These are phyloP conservation scores for Amborella trichopoda DNA, from an alignment of 164 flowering plant genomes.

Conservation along the genomic window DNA sequence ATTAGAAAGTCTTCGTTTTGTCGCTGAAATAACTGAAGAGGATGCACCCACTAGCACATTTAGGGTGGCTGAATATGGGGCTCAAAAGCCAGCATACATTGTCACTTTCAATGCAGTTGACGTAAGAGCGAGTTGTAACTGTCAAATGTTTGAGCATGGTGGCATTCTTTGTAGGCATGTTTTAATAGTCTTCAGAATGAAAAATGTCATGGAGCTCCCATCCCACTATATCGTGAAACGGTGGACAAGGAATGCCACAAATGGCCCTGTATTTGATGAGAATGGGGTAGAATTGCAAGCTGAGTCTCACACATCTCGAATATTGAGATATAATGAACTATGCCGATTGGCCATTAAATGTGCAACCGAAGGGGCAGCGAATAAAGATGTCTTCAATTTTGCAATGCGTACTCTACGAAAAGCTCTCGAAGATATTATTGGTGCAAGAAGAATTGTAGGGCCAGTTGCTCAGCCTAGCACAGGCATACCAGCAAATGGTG, in stretches of 20 bases:
- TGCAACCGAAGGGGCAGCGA: not conserved
- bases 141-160: conserved; percentile 41
- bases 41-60: conserved; percentile 30
- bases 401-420: not conserved
- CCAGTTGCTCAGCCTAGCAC: not conserved
- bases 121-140: conserved; percentile 40
- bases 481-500: not conserved
- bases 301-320: not conserved
- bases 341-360: not conserved
- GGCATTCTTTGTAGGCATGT: conserved; percentile 56
- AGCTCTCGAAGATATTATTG: not conserved
- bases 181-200: conserved; percentile 29
- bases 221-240: conserved; percentile 38
- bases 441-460: not conserved
- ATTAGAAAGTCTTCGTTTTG: not conserved
- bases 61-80: conserved; percentile 14
- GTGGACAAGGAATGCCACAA: conserved; percentile 44
- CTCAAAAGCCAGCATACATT: conserved; percentile 25
- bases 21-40: conserved; percentile 2
- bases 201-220: conserved; percentile 43
- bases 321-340: not conserved
- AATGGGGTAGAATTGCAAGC: not conserved
- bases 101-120: conserved; percentile 42
- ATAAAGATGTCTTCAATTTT: not conserved
- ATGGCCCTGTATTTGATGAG: not conserved